These are phyloP conservation scores for Carex littledalei DNA, from an alignment of 176 grass and related monocot species.

Conservation along the genomic window DNA sequence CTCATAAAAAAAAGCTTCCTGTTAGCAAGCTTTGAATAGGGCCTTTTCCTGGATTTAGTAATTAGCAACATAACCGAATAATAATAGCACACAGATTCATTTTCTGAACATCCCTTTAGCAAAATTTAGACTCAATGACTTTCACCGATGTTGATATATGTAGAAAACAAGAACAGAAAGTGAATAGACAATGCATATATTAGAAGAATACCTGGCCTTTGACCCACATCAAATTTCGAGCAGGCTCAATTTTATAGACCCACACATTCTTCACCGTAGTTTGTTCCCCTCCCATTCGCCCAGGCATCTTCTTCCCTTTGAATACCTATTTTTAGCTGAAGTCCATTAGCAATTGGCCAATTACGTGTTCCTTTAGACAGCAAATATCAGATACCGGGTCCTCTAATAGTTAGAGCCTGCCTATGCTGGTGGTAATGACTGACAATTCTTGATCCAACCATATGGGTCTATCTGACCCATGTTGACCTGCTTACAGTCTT, in stretches of 20 bases:
- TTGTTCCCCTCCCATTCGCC: constrained; percentile 87
- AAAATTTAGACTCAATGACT: neutral
- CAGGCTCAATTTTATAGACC: constrained; percentile 93
- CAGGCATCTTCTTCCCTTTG: constrained; percentile 95
- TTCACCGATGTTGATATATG: neutral
- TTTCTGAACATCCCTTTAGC: neutral
- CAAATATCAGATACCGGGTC: neutral
- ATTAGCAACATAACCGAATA: neutral
- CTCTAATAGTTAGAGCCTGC: neutral
- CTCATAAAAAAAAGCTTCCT: too few species aligned
- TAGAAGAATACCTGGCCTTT: constrained; percentile 75
- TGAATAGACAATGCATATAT: neutral
- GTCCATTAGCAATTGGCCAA: neutral
- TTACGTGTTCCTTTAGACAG: constrained; percentile 8
- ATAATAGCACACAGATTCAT: neutral
- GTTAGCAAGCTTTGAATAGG: neutral
- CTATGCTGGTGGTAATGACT: neutral
- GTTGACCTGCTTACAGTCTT: neutral
- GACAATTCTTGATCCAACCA: neutral
- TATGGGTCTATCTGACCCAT: neutral
- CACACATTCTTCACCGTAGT: constrained; percentile 93
- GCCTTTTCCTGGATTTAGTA: neutral
- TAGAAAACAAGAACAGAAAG: neutral
- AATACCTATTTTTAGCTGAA: constrained; percentile 54
- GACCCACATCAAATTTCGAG: constrained; percentile 88